These are phyloP conservation scores for Pseudozyma thailandica DNA, from an alignment of 1,284 basidiomycete genomes.

Conservation along the genomic window DNA sequence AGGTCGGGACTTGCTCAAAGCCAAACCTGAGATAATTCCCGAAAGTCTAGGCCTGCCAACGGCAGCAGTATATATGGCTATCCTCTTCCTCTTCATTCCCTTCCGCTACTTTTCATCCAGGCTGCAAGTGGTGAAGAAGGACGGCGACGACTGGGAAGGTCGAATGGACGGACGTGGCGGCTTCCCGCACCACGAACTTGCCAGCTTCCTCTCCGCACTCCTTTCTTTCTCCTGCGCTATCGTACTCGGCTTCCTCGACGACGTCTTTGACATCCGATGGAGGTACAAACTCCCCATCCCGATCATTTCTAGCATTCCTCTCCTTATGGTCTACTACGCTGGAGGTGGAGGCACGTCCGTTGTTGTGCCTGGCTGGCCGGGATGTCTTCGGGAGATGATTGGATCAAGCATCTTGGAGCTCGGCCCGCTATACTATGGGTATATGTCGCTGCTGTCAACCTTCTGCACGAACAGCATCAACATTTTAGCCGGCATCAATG, in stretches of 20 bases:
- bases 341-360: slow-evolving; percentile 91
- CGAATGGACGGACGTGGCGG: slow-evolving; percentile 69
- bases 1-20: slow-evolving; percentile 64
- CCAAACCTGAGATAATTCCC: slow-evolving; percentile 73
- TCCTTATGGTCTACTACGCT: slow-evolving; percentile 95
- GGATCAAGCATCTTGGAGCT: slow-evolving; percentile 84
- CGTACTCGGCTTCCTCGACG: slow-evolving; percentile 93
- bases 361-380: slow-evolving; percentile 79
- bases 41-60: slow-evolving; percentile 92
- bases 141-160: slow-evolving; percentile 49
- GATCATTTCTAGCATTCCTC: slow-evolving; percentile 90
- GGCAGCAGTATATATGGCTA: slow-evolving; percentile 86
- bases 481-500: slow-evolving; percentile 97
- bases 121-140: slow-evolving; percentile 18
- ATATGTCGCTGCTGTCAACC: slow-evolving; percentile 94
- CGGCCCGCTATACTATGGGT: slow-evolving; percentile 95
- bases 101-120: slow-evolving; percentile 61
- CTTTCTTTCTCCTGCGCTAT: slow-evolving; percentile 91
- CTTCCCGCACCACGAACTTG: slow-evolving; percentile 90
- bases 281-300: slow-evolving; percentile 95
- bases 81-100: slow-evolving; percentile 71
- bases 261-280: slow-evolving; percentile 99
- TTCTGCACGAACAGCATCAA: slow-evolving; percentile 99
- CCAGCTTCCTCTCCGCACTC: slow-evolving; percentile 90
- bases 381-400: slow-evolving; percentile 56